Base-by-base conservation (phyloP, 2,329 filamentous ascomycete species). In the Aspergillus niger region DNA sequence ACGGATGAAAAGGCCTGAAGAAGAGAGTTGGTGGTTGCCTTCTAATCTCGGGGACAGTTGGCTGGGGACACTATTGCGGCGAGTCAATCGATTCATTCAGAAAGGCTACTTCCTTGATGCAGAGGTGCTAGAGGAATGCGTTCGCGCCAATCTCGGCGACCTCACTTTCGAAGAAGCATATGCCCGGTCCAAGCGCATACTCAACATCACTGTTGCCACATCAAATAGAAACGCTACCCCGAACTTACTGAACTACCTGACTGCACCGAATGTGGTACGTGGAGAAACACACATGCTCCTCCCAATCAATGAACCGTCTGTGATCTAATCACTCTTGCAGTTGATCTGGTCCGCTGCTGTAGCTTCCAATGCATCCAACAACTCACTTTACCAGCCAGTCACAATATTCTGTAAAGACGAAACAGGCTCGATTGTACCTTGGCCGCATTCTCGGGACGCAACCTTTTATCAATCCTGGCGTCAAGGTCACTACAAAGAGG, bases 101-200 rank as follows among this genome's bases (percentile, higher is more conserved):
- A 89, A 93, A 67, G 92, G 92, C 0, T 92, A 96, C 70, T 90
- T 97, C 61, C 83, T 96, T 30, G 92, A 97, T 73, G 86, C 91
- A 3, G 86, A 84, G 43, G 89, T 96, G 8, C 78, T 98, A 49
- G 92, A 96, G 72, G 86, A 93, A 60, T 94, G 91, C 67, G 89
- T 97, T 13, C 85, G 89, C 59, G 87, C 89, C 13, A 96, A 97
- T 67, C 88, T 97, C 13, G 93, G 92, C 8, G 90, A 97, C 69
- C 74, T 96, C 63, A 97, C 93, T 0, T 98, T 98, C 70, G 91
- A 96, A 75, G 94, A 97, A 77, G 94, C 94, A 0, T 97, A 93
- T 71, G 85, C 88, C 55, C 86, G 87, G 63, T 97, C 92, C 41
- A 95, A 95, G 72, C 83, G 92, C 54, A 88, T 96, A 3, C 80